These are phyloP conservation scores for Dillenia turbinata DNA, from an alignment of 164 flowering plant species.

Conservation along the genomic window DNA sequence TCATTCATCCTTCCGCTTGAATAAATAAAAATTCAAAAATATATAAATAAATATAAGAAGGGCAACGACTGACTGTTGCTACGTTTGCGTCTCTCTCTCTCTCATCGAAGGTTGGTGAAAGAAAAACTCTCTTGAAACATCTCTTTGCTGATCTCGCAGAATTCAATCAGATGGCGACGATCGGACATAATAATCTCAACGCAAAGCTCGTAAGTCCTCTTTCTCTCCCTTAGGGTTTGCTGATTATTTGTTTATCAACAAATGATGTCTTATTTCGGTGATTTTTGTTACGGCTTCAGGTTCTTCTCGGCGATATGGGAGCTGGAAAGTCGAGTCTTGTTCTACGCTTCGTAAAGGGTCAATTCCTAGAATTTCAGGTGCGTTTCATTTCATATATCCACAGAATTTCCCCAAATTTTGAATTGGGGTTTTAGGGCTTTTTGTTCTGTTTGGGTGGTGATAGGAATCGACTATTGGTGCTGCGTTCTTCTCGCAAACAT, in stretches of 20 bases:
- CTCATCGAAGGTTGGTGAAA: too few species aligned
- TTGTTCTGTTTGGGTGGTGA: neutral
- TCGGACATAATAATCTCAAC: conserved; percentile 63
- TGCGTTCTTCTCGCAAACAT: conserved; percentile 62
- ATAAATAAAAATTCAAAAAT: too few species aligned
- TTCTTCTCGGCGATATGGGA: conserved; percentile 70
- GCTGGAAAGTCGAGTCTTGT: conserved; percentile 75
- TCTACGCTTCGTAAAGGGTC: conserved; percentile 70
- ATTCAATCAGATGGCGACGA: conserved; percentile 41
- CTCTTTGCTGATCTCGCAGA: neutral
- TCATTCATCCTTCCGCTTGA: too few species aligned
- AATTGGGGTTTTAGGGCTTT: conserved; percentile 9
- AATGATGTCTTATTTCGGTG: neutral
- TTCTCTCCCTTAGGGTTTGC: conserved; percentile 4
- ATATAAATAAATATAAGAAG: too few species aligned
- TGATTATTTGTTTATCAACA: neutral
- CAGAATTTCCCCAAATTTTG: neutral
- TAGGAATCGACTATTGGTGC: conserved; percentile 81
- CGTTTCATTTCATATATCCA: neutral
- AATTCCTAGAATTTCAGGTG: conserved; percentile 71
- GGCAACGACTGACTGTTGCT: too few species aligned
- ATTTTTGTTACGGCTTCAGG: conserved; percentile 22
- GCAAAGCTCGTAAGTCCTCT: conserved; percentile 60
- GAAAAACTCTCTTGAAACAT: neutral
- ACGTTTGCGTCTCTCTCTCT: neutral